Percentiles rank a stretch among this genome's conserved stretches.
Evolutionary conservation across 225 moss, liverwort and hornwort genomes (phyloP).

Genomic region (Takakia lepidozioides): DNA sequence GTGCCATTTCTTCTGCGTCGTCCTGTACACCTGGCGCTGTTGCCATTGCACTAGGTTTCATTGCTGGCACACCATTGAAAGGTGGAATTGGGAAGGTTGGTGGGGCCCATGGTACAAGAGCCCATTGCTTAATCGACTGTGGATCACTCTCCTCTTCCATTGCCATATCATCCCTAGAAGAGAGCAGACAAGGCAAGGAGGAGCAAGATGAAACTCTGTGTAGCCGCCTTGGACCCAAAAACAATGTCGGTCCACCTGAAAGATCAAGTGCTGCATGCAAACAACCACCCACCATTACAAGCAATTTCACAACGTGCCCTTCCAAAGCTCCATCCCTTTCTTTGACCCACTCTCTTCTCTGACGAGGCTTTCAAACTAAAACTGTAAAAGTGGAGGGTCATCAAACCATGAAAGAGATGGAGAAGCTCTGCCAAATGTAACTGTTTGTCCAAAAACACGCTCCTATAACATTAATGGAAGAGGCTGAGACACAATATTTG

Average conservation of each 20-base stretch:
- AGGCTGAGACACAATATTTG: no score
- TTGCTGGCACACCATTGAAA: constrained; percentile 7
- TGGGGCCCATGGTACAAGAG: constrained; percentile 16
- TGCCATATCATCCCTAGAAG: constrained; percentile 13
- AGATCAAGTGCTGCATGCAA: constrained; percentile 36
- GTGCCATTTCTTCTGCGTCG: constrained; percentile 10
- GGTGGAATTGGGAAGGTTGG: constrained; percentile 4
- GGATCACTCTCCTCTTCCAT: constrained; percentile 22
- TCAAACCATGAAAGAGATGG: background rate
- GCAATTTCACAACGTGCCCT: constrained; percentile 2
- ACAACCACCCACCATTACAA: no score
- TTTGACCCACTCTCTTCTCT: background rate
- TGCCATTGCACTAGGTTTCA: background rate
- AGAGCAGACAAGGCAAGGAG: constrained; percentile 16
- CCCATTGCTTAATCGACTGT: constrained; percentile 15
- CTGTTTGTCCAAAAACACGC: no score
- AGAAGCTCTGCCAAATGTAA: background rate
- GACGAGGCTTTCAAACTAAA: background rate
- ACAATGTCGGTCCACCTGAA: constrained; percentile 16
- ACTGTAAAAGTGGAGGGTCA: background rate
- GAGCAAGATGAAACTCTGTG: constrained; percentile 32
- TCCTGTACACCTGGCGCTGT: no score
- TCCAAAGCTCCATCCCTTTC: background rate
- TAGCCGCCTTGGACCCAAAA: constrained; percentile 14
- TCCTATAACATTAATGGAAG: no score